Percentiles rank a stretch among this genome's conserved stretches.
phyloP scores from a whole-genome alignment of 352 stramenopile species.

The Phytophthora multivora region DNA sequence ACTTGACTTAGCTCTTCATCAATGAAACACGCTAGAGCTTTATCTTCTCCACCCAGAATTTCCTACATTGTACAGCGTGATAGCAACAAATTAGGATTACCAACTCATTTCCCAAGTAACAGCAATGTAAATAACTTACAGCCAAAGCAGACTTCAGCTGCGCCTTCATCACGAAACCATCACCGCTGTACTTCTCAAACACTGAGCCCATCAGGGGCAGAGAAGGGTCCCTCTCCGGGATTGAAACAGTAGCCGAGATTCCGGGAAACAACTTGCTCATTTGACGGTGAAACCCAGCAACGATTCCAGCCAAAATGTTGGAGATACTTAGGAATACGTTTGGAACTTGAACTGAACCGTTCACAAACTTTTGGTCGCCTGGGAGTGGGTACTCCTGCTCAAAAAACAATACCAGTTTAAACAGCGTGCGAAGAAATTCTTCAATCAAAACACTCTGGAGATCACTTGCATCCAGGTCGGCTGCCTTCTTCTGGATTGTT shows the following conservation, averaged over 20 bases:
- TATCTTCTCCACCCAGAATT: slow-evolving; percentile 9
- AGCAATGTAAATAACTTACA: slow-evolving; percentile 30
- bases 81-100: slow-evolving; percentile 1
- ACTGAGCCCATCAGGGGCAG: slow-evolving; percentile 1
- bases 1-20: slow-evolving; percentile 60
- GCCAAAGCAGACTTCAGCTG: slow-evolving; percentile 35
- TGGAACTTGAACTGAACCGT: slow-evolving; percentile 23
- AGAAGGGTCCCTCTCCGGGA: slow-evolving; percentile 24
- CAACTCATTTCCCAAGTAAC: background rate
- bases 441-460: slow-evolving; percentile 78
- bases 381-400: slow-evolving; percentile 60
- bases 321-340: slow-evolving; percentile 57
- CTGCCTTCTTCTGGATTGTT: slow-evolving; percentile 67
- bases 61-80: slow-evolving; percentile 9
- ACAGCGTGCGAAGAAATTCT: slow-evolving; percentile 75
- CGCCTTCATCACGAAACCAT: slow-evolving; percentile 30
- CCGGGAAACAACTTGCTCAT: slow-evolving; percentile 61
- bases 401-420: slow-evolving; percentile 79
- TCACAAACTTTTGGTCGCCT: background rate
- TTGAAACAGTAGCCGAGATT: slow-evolving; percentile 13
- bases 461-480: slow-evolving; percentile 67
- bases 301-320: slow-evolving; percentile 72
- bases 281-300: slow-evolving; percentile 52
- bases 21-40: slow-evolving; percentile 46
- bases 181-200: slow-evolving; percentile 38